Percentiles rank a stretch among this genome's conserved stretches.
Conservation (phyloP, 2,329 filamentous ascomycete species). For the Diaporthe citriasiana region DNA sequence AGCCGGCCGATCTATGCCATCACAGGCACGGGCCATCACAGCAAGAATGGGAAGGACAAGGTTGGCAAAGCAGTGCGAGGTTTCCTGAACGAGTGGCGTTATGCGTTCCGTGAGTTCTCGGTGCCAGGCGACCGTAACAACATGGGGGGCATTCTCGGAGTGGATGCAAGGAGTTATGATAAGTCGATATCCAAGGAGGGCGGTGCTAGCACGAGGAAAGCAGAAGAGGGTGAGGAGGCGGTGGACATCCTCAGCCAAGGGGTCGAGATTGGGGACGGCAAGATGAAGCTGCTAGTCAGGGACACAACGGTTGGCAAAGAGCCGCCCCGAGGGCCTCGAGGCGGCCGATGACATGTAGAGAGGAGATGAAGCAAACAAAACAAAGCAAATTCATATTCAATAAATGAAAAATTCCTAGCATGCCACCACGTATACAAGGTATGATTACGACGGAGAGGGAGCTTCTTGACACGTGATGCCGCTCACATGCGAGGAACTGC, state of each 20-base stretch:
- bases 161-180: conserved; percentile 78
- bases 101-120: conserved; percentile 95
- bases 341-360: conserved; percentile 39
- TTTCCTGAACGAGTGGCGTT: conserved; percentile 96
- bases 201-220: conserved; percentile 47
- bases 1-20: conserved; percentile 91
- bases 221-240: conserved; percentile 56
- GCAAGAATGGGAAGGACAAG: conserved; percentile 99
- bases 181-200: conserved; percentile 67
- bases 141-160: conserved; percentile 82
- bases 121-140: conserved; percentile 91
- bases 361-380: conserved; percentile 36
- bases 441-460: background rate
- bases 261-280: conserved; percentile 77
- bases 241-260: conserved; percentile 74
- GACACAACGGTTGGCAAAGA: conserved; percentile 58
- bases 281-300: conserved; percentile 74
- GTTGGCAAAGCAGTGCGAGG: conserved; percentile 92
- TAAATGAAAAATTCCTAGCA: conserved; percentile 31
- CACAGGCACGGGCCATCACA: conserved; percentile 96
- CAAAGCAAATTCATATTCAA: conserved; percentile 47
- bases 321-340: conserved; percentile 68
- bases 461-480: conserved; percentile 7
- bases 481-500: background rate
- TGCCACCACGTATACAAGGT: background rate